These are phyloP conservation scores for Athelia psychrophila DNA, from an alignment of 1,284 basidiomycete species.

Conservation along the genomic window DNA sequence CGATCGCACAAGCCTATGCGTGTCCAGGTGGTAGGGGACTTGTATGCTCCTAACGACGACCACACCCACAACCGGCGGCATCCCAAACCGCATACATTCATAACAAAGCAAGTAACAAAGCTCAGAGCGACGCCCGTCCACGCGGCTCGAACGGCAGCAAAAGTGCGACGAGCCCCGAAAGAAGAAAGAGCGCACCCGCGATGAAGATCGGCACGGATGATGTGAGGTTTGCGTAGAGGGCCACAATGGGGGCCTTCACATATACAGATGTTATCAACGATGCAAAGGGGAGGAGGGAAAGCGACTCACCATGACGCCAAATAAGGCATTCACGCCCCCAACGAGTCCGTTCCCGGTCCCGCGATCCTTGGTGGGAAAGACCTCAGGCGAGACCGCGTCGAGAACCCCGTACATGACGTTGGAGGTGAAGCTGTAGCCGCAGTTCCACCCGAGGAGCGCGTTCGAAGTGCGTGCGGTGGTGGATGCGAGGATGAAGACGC, in stretches of 20 bases:
- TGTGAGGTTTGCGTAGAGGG: slow-evolving; percentile 55
- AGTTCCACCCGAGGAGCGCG: slow-evolving; percentile 71
- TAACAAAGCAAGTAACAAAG: too few species aligned
- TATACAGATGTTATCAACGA: not conserved
- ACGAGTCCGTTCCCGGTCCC: slow-evolving; percentile 72
- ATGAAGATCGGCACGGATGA: slow-evolving; percentile 73
- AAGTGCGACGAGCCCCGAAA: slow-evolving; percentile 58
- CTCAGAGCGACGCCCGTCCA: slow-evolving; percentile 58
- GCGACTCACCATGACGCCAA: slow-evolving; percentile 55
- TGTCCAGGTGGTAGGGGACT: too few species aligned
- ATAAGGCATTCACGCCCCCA: slow-evolving; percentile 57
- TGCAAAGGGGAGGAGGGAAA: not conserved
- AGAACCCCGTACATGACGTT: slow-evolving; percentile 75
- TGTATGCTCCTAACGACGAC: too few species aligned
- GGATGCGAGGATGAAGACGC: slow-evolving; percentile 64
- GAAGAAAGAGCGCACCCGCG: slow-evolving; percentile 62
- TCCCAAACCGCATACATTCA: too few species aligned
- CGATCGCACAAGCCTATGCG: too few species aligned
- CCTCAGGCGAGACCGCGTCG: slow-evolving; percentile 64
- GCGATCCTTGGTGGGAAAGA: slow-evolving; percentile 69
- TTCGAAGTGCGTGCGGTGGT: slow-evolving; percentile 64
- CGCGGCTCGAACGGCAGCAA: slow-evolving; percentile 72
- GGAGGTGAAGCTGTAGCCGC: slow-evolving; percentile 59
- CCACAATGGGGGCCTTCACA: slow-evolving; percentile 61
- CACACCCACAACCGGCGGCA: too few species aligned